Conservation (phyloP, 1,284 basidiomycete species). For the Cutaneotrichosporon mucoides region DNA sequence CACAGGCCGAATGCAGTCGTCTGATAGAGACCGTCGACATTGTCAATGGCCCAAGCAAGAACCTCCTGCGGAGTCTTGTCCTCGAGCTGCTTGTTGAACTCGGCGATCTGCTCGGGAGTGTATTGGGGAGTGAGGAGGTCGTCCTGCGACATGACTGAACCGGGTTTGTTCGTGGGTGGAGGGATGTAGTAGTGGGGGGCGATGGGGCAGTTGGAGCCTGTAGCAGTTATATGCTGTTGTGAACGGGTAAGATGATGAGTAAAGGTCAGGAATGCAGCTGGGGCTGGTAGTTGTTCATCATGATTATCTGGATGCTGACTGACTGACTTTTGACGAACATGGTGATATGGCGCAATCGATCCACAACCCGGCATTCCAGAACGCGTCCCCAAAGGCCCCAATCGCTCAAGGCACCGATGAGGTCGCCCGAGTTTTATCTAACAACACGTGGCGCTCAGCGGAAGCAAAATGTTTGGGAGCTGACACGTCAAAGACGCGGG, state of each 20-base stretch:
- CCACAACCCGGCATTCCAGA: background rate
- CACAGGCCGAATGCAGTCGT: slow-evolving; percentile 87
- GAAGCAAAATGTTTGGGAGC: too few relatives aligned
- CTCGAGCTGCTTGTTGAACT: slow-evolving; percentile 69
- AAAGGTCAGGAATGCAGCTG: too few relatives aligned
- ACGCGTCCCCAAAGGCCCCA: background rate
- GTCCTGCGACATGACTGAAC: background rate
- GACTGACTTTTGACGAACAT: background rate
- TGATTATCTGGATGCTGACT: too few relatives aligned
- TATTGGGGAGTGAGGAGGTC: slow-evolving; percentile 56
- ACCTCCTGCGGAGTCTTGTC: slow-evolving; percentile 73
- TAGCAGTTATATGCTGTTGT: too few relatives aligned
- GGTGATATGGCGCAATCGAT: background rate
- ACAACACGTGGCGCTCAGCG: too few relatives aligned
- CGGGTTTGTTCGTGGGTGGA: too few relatives aligned
- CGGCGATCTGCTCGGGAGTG: slow-evolving; percentile 58
- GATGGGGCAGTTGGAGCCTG: too few relatives aligned
- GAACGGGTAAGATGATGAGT: too few relatives aligned
- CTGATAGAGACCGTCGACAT: slow-evolving; percentile 70
- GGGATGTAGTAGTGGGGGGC: too few relatives aligned
- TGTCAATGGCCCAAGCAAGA: slow-evolving; percentile 72
- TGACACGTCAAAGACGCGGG: background rate
- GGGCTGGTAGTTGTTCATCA: too few relatives aligned
- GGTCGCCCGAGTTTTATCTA: too few relatives aligned
- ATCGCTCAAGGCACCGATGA: too few relatives aligned